Evolutionary conservation across 177 flowering plant genomes (phyloP).

Genomic region (Vitis hybrid): DNA sequence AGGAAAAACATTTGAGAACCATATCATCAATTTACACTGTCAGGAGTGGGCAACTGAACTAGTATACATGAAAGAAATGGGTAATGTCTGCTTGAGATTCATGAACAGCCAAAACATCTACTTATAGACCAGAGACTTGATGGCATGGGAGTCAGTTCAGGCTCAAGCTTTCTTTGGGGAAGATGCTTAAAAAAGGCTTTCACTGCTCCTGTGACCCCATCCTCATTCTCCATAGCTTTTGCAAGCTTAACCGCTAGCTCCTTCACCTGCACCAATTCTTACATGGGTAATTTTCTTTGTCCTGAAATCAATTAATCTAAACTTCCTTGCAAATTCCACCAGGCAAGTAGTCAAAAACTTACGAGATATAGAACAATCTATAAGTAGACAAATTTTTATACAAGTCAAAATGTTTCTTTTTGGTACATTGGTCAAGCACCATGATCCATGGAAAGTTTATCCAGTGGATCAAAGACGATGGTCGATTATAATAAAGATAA

Average conservation of each 20-base stretch:
- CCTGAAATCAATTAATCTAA: too few species aligned
- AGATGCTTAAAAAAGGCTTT: conserved; percentile 91
- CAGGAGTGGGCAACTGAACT: neutral
- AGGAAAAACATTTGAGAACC: too few species aligned
- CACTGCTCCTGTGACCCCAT: conserved; percentile 93
- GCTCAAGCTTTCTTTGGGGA: conserved; percentile 49
- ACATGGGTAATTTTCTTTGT: too few species aligned
- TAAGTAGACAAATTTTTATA: too few species aligned
- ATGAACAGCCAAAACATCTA: conserved; percentile 81
- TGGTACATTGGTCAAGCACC: neutral
- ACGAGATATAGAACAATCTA: too few species aligned
- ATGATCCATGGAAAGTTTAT: too few species aligned
- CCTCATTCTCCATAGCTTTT: conserved; percentile 90
- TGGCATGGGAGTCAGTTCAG: conserved; percentile 27
- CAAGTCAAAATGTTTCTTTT: neutral
- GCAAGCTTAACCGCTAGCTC: conserved; percentile 77
- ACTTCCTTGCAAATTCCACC: neutral
- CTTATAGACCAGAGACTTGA: conserved; percentile 51
- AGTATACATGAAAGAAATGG: neutral
- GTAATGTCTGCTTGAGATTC: conserved; percentile 12
- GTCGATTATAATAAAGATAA: too few species aligned
- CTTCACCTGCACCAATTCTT: conserved; percentile 59
- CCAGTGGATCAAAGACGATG: too few species aligned
- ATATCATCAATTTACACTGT: neutral
- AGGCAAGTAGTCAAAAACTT: too few species aligned